Conservation (phyloP, 2,329 filamentous ascomycete species). For the Fusarium gaditjirri region DNA sequence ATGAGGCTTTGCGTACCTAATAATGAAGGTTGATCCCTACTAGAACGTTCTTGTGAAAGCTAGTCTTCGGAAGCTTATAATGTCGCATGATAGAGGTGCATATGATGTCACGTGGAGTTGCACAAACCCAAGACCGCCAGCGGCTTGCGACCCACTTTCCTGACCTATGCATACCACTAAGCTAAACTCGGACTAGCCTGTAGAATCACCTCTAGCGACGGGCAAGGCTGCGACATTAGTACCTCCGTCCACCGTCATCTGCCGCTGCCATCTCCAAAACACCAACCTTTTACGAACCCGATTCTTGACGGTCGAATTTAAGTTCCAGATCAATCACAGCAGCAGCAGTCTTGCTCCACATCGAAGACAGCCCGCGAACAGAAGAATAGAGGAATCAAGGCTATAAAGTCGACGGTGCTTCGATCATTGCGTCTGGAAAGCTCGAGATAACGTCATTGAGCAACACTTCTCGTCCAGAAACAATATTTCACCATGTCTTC, state of each 20-base stretch:
- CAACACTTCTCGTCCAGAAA: constrained; percentile 30
- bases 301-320: constrained; percentile 5
- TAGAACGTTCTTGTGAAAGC: constrained; percentile 13
- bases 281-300: constrained; percentile 23
- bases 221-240: constrained; percentile 46
- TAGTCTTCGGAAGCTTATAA: constrained; percentile 15
- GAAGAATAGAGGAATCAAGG: neutral
- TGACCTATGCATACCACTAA: constrained; percentile 45
- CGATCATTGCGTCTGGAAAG: constrained; percentile 35
- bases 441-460: constrained; percentile 49
- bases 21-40: constrained; percentile 7
- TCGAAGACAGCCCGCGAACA: neutral
- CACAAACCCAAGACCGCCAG: constrained; percentile 26
- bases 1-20: constrained; percentile 37
- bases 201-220: constrained; percentile 41
- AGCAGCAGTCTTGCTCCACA: neutral
- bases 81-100: constrained; percentile 39
- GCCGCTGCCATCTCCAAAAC: constrained; percentile 40
- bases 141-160: neutral
- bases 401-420: constrained; percentile 17
- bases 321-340: constrained; percentile 3
- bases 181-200: constrained; percentile 26
- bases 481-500: constrained; percentile 70
- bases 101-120: constrained; percentile 47
- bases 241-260: constrained; percentile 39